A percentile compares a stretch with the other conserved stretches of the same genome.
These are phyloP conservation scores for Fusarium mexicanum DNA, from an alignment of 2,329 filamentous ascomycete genomes.

Conservation along the genomic window DNA sequence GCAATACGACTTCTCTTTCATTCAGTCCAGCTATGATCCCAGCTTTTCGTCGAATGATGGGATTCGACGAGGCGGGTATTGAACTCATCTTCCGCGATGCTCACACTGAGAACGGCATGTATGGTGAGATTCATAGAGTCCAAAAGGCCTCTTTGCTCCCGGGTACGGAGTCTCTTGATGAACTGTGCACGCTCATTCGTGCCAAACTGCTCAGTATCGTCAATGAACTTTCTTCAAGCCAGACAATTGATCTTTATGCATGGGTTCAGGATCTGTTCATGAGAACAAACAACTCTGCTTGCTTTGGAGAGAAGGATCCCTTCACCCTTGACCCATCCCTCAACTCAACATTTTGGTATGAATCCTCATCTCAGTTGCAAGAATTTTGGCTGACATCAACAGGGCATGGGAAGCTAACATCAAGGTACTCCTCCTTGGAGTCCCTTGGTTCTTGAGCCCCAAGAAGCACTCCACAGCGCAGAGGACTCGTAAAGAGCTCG, in stretches of 20 bases:
- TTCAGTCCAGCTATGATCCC: slow-evolving; percentile 36
- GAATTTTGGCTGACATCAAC: not conserved
- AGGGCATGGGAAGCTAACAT: slow-evolving; percentile 35
- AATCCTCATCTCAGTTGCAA: rapidly evolving
- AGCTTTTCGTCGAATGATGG: slow-evolving; percentile 35
- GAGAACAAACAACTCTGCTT: slow-evolving; percentile 36
- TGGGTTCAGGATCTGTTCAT: slow-evolving; percentile 33
- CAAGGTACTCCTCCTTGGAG: slow-evolving; percentile 21
- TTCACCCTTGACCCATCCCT: slow-evolving; percentile 19
- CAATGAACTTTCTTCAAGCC: slow-evolving; percentile 8
- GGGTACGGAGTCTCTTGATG: slow-evolving; percentile 26
- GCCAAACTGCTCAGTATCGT: slow-evolving; percentile 6
- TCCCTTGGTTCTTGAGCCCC: slow-evolving; percentile 33
- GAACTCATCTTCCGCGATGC: slow-evolving; percentile 37
- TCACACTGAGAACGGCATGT: slow-evolving; percentile 37
- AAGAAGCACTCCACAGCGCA: slow-evolving; percentile 13
- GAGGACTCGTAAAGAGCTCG: slow-evolving; percentile 18
- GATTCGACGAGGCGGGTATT: slow-evolving; percentile 30
- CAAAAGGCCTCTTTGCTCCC: slow-evolving; percentile 31
- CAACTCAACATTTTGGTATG: slow-evolving; percentile 15
- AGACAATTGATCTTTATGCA: slow-evolving; percentile 19
- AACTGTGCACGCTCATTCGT: slow-evolving; percentile 13
- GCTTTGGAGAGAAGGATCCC: slow-evolving; percentile 31
- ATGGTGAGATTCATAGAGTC: slow-evolving; percentile 33
- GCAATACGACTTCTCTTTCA: slow-evolving; percentile 23